Percentiles rank a stretch among this genome's conserved stretches.
Conservation (phyloP, 345 rosid genomes). For the Salix dunnii region DNA sequence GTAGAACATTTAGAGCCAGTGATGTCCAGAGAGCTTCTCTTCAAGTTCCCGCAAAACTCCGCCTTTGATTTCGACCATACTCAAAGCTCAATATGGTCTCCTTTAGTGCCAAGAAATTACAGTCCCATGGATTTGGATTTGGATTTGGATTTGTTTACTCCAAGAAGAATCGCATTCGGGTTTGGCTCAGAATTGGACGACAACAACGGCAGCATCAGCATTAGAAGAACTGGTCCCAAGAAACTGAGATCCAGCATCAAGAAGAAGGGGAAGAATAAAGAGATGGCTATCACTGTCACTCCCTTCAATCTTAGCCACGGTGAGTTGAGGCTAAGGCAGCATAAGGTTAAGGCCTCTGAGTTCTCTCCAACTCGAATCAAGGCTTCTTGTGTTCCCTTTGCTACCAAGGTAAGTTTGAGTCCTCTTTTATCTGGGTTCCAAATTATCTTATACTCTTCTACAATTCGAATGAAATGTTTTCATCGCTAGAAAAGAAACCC, state of each 20-base stretch:
- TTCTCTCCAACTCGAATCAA: conserved; percentile 43
- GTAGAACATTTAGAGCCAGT: conserved; percentile 70
- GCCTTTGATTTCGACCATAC: conserved; percentile 67
- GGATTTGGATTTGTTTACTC: conserved; percentile 14
- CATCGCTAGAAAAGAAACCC: neutral
- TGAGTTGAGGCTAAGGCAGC: conserved; percentile 17
- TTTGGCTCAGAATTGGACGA: conserved; percentile 26
- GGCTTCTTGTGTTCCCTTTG: conserved; percentile 42
- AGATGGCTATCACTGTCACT: neutral
- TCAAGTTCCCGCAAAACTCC: conserved; percentile 78
- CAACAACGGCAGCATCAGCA: neutral
- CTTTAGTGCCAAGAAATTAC: conserved; percentile 60
- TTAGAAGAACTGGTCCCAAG: conserved; percentile 3
- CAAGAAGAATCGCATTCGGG: conserved; percentile 32
- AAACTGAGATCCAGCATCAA: conserved; percentile 15
- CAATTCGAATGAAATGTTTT: neutral
- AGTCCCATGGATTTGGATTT: conserved; percentile 38
- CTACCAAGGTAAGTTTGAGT: conserved; percentile 39
- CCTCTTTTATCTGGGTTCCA: neutral
- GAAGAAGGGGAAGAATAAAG: conserved; percentile 13
- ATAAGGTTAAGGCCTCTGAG: conserved; percentile 21
- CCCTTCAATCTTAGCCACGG: conserved; percentile 15
- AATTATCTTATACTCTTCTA: neutral
- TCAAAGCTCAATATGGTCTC: conserved; percentile 94
- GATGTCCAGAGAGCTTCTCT: conserved; percentile 70